phyloP scores from a whole-genome alignment of 2,329 filamentous ascomycete genomes.

The Fusarium haematococcum region DNA sequence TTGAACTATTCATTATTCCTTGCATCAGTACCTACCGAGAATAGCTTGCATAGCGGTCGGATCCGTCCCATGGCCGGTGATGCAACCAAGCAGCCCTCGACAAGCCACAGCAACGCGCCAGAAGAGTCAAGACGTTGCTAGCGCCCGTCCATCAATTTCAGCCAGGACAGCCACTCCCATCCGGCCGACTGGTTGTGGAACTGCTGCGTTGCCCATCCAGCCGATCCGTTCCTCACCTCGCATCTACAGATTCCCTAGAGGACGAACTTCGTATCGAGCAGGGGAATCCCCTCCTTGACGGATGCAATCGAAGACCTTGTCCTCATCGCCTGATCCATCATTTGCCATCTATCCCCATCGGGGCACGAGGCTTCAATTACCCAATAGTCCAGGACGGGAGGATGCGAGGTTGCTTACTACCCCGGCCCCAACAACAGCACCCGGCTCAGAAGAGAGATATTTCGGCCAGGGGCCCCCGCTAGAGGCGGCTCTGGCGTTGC shows the following conservation, averaged over 20 bases:
- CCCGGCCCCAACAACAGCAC: constrained; percentile 30
- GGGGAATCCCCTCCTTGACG: not conserved
- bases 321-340: constrained; percentile 24
- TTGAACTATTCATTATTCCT: constrained; percentile 27
- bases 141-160: constrained; percentile 32
- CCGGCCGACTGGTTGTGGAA: constrained; percentile 11
- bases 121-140: constrained; percentile 36
- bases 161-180: constrained; percentile 4
- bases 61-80: not conserved
- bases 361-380: constrained; percentile 20
- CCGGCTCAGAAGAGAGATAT: constrained; percentile 32
- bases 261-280: not conserved
- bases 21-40: constrained; percentile 12
- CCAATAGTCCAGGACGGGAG: constrained; percentile 16
- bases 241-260: not conserved
- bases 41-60: constrained; percentile 21
- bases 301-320: not conserved
- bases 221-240: constrained; percentile 17
- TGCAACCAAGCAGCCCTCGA: constrained; percentile 5
- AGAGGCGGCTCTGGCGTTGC: constrained; percentile 33
- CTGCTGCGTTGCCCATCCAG: constrained; percentile 15
- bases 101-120: constrained; percentile 27
- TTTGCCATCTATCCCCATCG: constrained; percentile 16
- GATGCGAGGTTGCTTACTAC: constrained; percentile 22
- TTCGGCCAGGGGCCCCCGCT: constrained; percentile 33